phyloP scores from a whole-genome alignment of 192 early-diverging fungal species.

The Coemansia sp. region DNA sequence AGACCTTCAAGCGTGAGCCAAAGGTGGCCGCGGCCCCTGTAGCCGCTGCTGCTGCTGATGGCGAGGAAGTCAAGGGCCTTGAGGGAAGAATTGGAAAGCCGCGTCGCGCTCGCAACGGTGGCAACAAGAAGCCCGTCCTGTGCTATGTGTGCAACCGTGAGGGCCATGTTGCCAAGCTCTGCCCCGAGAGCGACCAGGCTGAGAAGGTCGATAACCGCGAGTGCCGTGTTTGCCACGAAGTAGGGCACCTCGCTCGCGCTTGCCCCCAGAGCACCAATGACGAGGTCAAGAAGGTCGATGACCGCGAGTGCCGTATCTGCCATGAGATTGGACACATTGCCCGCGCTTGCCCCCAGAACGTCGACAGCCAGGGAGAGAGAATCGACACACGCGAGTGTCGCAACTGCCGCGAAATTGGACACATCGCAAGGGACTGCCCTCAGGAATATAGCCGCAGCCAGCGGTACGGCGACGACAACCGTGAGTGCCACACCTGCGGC shows the following conservation, averaged over 20 bases:
- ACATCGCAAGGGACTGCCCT: slow-evolving; percentile 44
- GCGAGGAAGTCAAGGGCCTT: not conserved
- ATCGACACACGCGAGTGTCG: slow-evolving; percentile 51
- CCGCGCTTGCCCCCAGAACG: slow-evolving; percentile 31
- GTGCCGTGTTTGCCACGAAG: slow-evolving; percentile 55
- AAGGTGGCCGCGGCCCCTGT: not conserved
- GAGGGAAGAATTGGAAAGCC: not conserved
- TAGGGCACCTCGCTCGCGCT: slow-evolving; percentile 43
- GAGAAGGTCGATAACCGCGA: slow-evolving; percentile 1
- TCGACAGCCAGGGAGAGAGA: not conserved
- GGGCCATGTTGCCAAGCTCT: slow-evolving; percentile 50
- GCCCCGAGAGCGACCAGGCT: slow-evolving; percentile 13
- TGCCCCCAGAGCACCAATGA: slow-evolving; percentile 24
- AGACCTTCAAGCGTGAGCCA: slow-evolving; percentile 6
- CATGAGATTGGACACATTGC: slow-evolving; percentile 48
- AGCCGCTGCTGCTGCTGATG: slow-evolving; percentile 3
- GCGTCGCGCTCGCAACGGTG: not conserved
- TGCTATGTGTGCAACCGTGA: slow-evolving; percentile 52
- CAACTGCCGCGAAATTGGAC: slow-evolving; percentile 44
- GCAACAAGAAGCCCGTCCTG: slow-evolving; percentile 42
- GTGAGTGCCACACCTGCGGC: slow-evolving; percentile 56
- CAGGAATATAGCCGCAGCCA: not conserved
- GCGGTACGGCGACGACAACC: not conserved
- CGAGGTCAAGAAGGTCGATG: not conserved
- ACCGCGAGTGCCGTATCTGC: slow-evolving; percentile 51